Percentiles rank a stretch among this genome's conserved stretches.
Conservation (phyloP, 2,329 filamentous ascomycete species). For the Fusarium sp. region DNA sequence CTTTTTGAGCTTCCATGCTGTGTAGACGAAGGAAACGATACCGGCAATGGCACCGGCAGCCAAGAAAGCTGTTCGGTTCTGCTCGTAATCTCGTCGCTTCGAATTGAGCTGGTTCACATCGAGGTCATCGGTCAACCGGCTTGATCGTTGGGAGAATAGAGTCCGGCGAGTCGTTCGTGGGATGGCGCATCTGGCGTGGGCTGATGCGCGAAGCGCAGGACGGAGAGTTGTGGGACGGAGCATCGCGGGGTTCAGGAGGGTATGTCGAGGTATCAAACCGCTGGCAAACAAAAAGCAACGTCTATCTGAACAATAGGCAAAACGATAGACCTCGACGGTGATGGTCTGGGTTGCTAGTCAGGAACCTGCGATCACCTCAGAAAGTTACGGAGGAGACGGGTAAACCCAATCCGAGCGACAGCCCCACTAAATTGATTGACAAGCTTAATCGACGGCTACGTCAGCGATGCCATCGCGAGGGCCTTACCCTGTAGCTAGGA, state of each 20-base stretch:
- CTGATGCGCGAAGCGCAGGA: conserved; percentile 43
- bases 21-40: conserved; percentile 62
- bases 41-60: conserved; percentile 62
- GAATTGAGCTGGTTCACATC: conserved; percentile 61
- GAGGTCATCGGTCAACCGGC: conserved; percentile 59
- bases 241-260: conserved; percentile 39
- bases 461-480: conserved; percentile 33
- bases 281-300: background rate
- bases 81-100: conserved; percentile 61
- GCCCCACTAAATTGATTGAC: conserved; percentile 21
- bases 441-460: conserved; percentile 15
- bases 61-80: conserved; percentile 63
- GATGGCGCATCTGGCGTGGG: conserved; percentile 39
- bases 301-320: background rate
- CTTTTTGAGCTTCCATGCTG: conserved; percentile 62
- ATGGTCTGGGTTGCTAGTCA: conserved; percentile 13
- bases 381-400: conserved; percentile 27
- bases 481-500: conserved; percentile 27
- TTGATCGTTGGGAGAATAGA: conserved; percentile 45
- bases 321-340: conserved; percentile 11
- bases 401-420: conserved; percentile 26
- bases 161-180: conserved; percentile 42
- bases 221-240: conserved; percentile 49
- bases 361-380: conserved; percentile 5
- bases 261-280: conserved; percentile 1